Conservation (phyloP, 345 rosid genomes). For the Populus davidiana region DNA sequence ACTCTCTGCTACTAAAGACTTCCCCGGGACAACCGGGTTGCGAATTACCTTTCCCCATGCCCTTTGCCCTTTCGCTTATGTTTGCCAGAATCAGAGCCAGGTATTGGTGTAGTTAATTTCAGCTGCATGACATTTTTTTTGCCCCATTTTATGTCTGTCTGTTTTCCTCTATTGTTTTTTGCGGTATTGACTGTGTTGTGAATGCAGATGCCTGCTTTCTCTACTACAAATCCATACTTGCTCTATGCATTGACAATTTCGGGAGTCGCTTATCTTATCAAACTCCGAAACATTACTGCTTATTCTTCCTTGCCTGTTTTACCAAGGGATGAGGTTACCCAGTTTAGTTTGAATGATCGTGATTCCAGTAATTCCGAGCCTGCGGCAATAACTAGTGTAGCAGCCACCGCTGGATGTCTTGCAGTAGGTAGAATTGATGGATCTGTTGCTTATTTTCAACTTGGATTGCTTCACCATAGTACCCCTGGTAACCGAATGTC, state of each 20-base stretch:
- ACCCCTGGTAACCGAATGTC: slow-evolving; percentile 45
- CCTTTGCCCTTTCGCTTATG: slow-evolving; percentile 66
- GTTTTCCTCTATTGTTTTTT: background rate
- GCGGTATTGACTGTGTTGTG: background rate
- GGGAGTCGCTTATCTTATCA: slow-evolving; percentile 61
- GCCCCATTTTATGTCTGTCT: background rate
- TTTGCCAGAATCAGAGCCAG: slow-evolving; percentile 36
- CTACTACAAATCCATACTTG: slow-evolving; percentile 27
- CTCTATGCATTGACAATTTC: slow-evolving; percentile 61
- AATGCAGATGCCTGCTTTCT: slow-evolving; percentile 33
- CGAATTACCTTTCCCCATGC: slow-evolving; percentile 59
- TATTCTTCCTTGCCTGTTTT: slow-evolving; percentile 47
- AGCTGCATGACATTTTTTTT: background rate
- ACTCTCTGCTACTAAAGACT: slow-evolving; percentile 46
- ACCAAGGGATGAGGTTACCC: slow-evolving; percentile 41
- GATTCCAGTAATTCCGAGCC: slow-evolving; percentile 21
- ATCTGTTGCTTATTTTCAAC: slow-evolving; percentile 55
- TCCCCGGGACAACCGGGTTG: slow-evolving; percentile 43
- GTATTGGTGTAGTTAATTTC: slow-evolving; percentile 20
- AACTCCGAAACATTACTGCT: slow-evolving; percentile 38
- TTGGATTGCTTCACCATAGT: slow-evolving; percentile 39
- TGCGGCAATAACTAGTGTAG: slow-evolving; percentile 43
- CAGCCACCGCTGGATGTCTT: slow-evolving; percentile 57
- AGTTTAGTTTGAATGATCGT: slow-evolving; percentile 48
- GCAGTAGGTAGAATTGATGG: slow-evolving; percentile 70